These are phyloP conservation scores for Pyrenophora graminea DNA, from an alignment of 2,329 filamentous ascomycete genomes.

Conservation along the genomic window DNA sequence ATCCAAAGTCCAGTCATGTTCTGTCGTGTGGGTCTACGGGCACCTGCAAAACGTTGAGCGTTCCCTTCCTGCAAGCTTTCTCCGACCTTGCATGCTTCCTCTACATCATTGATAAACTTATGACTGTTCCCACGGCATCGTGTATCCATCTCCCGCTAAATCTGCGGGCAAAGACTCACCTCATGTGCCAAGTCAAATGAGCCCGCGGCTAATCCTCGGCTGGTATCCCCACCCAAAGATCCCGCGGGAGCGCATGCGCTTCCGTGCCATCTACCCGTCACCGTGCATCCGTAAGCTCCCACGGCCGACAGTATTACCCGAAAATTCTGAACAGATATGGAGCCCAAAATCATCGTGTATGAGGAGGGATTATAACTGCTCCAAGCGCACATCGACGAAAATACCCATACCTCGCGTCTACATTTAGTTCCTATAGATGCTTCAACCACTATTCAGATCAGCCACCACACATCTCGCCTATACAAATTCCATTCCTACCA, in stretches of 20 bases:
- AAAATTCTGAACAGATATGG: neutral
- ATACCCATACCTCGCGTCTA: neutral
- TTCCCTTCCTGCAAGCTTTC: no score
- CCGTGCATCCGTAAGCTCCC: neutral
- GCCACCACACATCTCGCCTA: conserved; percentile 1
- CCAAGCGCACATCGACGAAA: neutral
- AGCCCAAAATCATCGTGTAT: neutral
- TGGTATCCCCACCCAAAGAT: neutral
- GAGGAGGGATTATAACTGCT: neutral
- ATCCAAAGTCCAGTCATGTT: no score
- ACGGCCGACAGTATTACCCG: neutral
- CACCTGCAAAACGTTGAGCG: no score
- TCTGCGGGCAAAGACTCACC: neutral
- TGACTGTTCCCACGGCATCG: neutral
- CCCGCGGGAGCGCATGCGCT: neutral
- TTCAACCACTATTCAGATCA: conserved; percentile 7
- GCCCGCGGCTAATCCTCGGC: conserved; percentile 1
- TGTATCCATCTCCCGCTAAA: neutral
- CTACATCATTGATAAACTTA: neutral
- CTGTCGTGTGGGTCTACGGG: no score
- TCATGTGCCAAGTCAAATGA: neutral
- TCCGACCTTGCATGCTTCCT: no score
- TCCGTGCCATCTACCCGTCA: neutral
- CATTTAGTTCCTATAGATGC: conserved; percentile 7
- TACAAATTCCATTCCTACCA: conserved; percentile 9